These are phyloP conservation scores for Trichocladium antarcticum DNA, from an alignment of 495 filamentous ascomycete genomes.

Conservation along the genomic window DNA sequence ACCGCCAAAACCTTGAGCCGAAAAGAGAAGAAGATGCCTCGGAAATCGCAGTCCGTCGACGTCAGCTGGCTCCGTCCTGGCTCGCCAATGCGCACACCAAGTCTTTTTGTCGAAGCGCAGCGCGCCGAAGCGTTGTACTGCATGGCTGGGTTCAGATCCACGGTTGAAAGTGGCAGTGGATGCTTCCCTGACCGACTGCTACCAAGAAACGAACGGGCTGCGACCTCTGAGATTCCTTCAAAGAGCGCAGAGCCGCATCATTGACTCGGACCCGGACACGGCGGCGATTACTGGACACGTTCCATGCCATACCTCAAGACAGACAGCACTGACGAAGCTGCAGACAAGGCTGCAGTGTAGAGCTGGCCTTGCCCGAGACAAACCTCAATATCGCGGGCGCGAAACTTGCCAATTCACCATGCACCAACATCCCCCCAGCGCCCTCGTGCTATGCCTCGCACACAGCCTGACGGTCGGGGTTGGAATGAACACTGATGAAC, in stretches of 20 bases:
- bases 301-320: too few relatives aligned
- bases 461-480: neutral
- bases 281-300: neutral
- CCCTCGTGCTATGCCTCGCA: conserved; percentile 1
- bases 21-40: neutral
- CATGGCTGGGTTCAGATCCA: neutral
- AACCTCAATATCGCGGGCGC: neutral
- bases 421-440: neutral
- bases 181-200: neutral
- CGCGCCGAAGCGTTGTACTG: neutral
- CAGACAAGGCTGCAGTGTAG: neutral
- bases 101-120: neutral
- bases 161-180: neutral
- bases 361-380: neutral
- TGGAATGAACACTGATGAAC: neutral
- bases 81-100: neutral
- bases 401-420: neutral
- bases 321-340: neutral
- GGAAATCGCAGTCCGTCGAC: neutral
- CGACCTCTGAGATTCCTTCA: neutral
- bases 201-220: neutral
- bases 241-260: neutral
- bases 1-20: neutral
- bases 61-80: neutral
- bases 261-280: conserved; percentile 3